A percentile compares a stretch with the other conserved stretches of the same genome.
phyloP scores from a whole-genome alignment of 2,329 filamentous ascomycete species.

The Dactylella cylindrospora region DNA sequence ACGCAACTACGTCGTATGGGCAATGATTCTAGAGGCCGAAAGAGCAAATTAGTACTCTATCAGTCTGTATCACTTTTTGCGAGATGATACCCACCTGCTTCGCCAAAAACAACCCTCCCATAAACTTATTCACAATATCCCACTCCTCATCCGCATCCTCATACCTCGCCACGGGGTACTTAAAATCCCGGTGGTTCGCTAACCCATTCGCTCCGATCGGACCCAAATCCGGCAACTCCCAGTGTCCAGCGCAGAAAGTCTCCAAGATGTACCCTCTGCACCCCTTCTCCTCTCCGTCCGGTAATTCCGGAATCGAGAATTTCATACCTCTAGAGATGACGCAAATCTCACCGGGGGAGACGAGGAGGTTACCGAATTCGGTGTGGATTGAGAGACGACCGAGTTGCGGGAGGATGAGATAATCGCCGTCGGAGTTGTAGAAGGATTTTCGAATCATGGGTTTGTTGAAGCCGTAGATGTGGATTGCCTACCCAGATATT shows the following conservation, averaged over 20 bases:
- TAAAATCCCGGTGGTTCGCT: conserved; percentile 75
- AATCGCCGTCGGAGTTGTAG: conserved; percentile 80
- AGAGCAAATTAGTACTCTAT: not conserved
- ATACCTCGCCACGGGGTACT: conserved; percentile 69
- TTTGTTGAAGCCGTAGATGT: conserved; percentile 75
- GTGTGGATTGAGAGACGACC: conserved; percentile 74
- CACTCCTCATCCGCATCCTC: conserved; percentile 61
- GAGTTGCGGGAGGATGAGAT: conserved; percentile 73
- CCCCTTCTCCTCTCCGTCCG: conserved; percentile 29
- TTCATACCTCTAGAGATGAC: conserved; percentile 74
- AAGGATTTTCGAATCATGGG: conserved; percentile 79
- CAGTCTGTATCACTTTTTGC: not conserved
- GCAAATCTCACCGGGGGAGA: conserved; percentile 76
- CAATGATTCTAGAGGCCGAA: conserved; percentile 69
- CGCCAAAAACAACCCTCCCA: conserved; percentile 36
- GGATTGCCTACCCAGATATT: conserved; percentile 60
- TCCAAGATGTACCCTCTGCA: conserved; percentile 69
- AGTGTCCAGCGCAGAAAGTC: conserved; percentile 69
- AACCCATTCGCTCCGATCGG: conserved; percentile 73
- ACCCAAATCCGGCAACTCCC: conserved; percentile 69
- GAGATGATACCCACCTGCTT: conserved; percentile 19
- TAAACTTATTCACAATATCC: conserved; percentile 45
- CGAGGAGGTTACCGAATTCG: conserved; percentile 69
- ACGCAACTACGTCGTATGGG: conserved; percentile 76
- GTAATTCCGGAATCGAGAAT: conserved; percentile 63